These are phyloP conservation scores for Candolleomyces efflorescens DNA, from an alignment of 768 basidiomycete species.

Conservation along the genomic window DNA sequence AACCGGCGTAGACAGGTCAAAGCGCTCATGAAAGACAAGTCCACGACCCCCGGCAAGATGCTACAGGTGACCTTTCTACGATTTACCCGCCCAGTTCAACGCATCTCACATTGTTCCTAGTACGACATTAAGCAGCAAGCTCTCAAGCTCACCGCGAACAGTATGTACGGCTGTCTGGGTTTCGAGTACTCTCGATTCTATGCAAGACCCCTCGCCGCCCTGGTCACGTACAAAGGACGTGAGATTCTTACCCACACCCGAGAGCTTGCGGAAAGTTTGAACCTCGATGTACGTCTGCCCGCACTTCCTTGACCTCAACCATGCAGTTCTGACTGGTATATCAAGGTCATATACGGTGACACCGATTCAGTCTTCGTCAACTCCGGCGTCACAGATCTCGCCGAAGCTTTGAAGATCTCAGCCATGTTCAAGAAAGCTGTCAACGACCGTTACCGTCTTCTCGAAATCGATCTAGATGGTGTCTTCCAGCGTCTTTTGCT, in stretches of 20 bases:
- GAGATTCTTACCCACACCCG: slow-evolving; percentile 93
- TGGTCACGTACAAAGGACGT: slow-evolving; percentile 97
- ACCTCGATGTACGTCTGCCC: slow-evolving; percentile 70
- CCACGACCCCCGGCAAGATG: slow-evolving; percentile 65
- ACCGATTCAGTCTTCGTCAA: slow-evolving; percentile 99
- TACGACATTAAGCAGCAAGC: slow-evolving; percentile 98
- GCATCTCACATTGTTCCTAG: slow-evolving; percentile 43
- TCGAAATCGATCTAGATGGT: slow-evolving; percentile 95
- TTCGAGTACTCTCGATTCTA: slow-evolving; percentile 97
- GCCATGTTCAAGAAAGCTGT: slow-evolving; percentile 92
- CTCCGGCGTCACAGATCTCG: slow-evolving; percentile 84
- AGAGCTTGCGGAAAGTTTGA: slow-evolving; percentile 86
- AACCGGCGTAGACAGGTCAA: slow-evolving; percentile 88
- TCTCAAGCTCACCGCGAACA: slow-evolving; percentile 96
- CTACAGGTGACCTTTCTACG: slow-evolving; percentile 76
- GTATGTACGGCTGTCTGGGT: slow-evolving; percentile 99
- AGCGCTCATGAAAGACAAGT: slow-evolving; percentile 87
- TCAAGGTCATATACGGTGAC: slow-evolving; percentile 97
- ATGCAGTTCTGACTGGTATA: not conserved
- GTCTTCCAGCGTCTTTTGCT: slow-evolving; percentile 90
- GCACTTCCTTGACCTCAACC: too few species aligned
- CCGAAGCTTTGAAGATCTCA: slow-evolving; percentile 89
- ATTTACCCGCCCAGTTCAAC: too few species aligned
- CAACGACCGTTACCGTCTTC: slow-evolving; percentile 90
- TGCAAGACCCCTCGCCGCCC: slow-evolving; percentile 91